phyloP scores from a whole-genome alignment of 2,329 filamentous ascomycete genomes.

The Epichloe festucae region DNA sequence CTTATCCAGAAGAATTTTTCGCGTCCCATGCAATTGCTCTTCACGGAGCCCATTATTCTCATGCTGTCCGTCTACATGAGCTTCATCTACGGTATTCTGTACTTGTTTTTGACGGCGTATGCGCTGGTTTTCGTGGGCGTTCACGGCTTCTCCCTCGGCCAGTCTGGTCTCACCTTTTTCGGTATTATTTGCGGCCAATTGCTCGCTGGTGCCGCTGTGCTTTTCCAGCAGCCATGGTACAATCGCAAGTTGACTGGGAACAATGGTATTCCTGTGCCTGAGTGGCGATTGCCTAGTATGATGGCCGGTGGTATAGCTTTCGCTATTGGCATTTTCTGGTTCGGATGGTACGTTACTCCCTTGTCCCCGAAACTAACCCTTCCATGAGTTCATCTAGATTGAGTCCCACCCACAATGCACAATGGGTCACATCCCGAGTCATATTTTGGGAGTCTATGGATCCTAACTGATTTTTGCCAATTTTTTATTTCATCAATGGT shows the following conservation, averaged over 20 bases:
- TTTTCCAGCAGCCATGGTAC: slow-evolving; percentile 53
- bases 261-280: slow-evolving; percentile 49
- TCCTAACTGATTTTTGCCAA: too few relatives aligned
- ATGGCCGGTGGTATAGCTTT: slow-evolving; percentile 48
- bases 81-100: slow-evolving; percentile 67
- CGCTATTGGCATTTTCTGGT: slow-evolving; percentile 60
- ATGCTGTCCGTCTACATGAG: slow-evolving; percentile 58
- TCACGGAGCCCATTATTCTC: slow-evolving; percentile 56
- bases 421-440: too few relatives aligned
- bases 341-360: slow-evolving; percentile 44
- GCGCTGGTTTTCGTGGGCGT: slow-evolving; percentile 65
- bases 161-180: slow-evolving; percentile 70
- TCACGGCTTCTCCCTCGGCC: slow-evolving; percentile 56
- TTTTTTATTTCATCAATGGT: too few relatives aligned
- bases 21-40: slow-evolving; percentile 52
- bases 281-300: slow-evolving; percentile 53
- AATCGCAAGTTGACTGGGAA: slow-evolving; percentile 55
- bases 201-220: slow-evolving; percentile 50
- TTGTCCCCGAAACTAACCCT: neutral
- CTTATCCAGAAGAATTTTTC: slow-evolving; percentile 53
- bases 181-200: slow-evolving; percentile 68
- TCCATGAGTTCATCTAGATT: too few relatives aligned
- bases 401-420: too few relatives aligned
- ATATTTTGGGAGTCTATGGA: too few relatives aligned
- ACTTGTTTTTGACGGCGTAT: slow-evolving; percentile 77